Percentiles rank a stretch among this genome's conserved stretches.
phyloP scores from a whole-genome alignment of 2,329 filamentous ascomycete genomes.

The Microsporum ferrugineum region DNA sequence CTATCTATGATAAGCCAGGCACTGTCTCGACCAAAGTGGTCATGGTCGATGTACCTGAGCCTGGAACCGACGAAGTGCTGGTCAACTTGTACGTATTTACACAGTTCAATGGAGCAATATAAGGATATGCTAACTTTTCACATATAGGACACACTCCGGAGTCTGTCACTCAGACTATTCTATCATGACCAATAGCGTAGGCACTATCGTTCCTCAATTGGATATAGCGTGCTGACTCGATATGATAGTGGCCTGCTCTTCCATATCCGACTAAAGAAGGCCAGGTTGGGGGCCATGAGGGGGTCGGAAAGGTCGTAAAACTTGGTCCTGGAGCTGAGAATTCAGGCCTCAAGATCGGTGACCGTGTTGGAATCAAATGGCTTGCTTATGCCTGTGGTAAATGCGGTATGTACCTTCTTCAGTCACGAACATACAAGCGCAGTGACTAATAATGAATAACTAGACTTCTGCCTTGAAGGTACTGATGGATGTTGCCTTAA shows the following conservation, averaged over 20 bases:
- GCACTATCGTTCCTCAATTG: slow-evolving; percentile 1
- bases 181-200: slow-evolving; percentile 40
- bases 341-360: slow-evolving; percentile 50
- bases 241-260: slow-evolving; percentile 43
- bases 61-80: slow-evolving; percentile 50
- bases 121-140: not conserved
- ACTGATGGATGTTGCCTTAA: slow-evolving; percentile 46
- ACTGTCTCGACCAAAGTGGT: slow-evolving; percentile 53
- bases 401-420: slow-evolving; percentile 30
- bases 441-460: not conserved
- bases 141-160: slow-evolving; percentile 45
- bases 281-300: slow-evolving; percentile 60
- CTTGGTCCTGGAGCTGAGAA: slow-evolving; percentile 49
- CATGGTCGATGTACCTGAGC: slow-evolving; percentile 53
- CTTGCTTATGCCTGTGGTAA: slow-evolving; percentile 46
- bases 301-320: slow-evolving; percentile 54
- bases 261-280: slow-evolving; percentile 48
- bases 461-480: slow-evolving; percentile 42
- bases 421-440: not conserved
- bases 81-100: slow-evolving; percentile 43
- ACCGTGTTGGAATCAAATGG: slow-evolving; percentile 62
- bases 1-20: slow-evolving; percentile 55
- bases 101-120: not conserved
- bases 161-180: slow-evolving; percentile 55
- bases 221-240: not conserved